Percentiles rank a stretch among this genome's conserved stretches.
Conservation (phyloP, 345 rosid species). For the Aquilaria malaccensis region DNA sequence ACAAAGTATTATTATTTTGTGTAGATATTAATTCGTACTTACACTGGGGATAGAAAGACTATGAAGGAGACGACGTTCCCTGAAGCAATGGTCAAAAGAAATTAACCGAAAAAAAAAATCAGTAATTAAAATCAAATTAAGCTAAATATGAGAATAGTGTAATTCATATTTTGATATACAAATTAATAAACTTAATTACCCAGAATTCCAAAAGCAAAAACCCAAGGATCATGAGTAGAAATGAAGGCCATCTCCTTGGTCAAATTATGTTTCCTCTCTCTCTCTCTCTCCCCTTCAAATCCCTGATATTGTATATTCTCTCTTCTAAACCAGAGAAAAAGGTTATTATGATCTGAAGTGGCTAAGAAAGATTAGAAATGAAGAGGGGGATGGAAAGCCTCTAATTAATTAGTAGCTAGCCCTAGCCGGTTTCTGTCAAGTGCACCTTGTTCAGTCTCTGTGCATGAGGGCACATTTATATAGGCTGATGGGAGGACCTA, state of each 20-base stretch:
- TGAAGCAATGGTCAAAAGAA: background rate
- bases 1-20: background rate
- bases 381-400: too few relatives aligned
- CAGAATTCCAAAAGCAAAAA: constrained; percentile 20
- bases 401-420: too few relatives aligned
- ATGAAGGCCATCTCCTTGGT: constrained; percentile 13
- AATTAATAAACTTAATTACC: background rate
- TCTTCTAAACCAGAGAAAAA: background rate
- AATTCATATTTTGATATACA: background rate
- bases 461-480: too few relatives aligned
- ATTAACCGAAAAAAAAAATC: background rate
- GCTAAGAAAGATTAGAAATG: too few relatives aligned
- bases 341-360: background rate
- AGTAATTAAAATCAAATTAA: too few relatives aligned
- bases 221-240: constrained; percentile 18
- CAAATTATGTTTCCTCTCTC: background rate
- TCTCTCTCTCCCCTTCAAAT: background rate
- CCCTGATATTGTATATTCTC: background rate
- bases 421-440: too few relatives aligned
- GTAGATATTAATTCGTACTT: constrained; percentile 4
- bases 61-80: constrained; percentile 28
- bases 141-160: background rate
- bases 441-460: too few relatives aligned
- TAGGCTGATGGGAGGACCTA: too few relatives aligned
- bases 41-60: constrained; percentile 33